A percentile compares a stretch with the other conserved stretches of the same genome.
Evolutionary conservation across 768 basidiomycete species (phyloP).

Genomic region (Trametes coccinea): DNA sequence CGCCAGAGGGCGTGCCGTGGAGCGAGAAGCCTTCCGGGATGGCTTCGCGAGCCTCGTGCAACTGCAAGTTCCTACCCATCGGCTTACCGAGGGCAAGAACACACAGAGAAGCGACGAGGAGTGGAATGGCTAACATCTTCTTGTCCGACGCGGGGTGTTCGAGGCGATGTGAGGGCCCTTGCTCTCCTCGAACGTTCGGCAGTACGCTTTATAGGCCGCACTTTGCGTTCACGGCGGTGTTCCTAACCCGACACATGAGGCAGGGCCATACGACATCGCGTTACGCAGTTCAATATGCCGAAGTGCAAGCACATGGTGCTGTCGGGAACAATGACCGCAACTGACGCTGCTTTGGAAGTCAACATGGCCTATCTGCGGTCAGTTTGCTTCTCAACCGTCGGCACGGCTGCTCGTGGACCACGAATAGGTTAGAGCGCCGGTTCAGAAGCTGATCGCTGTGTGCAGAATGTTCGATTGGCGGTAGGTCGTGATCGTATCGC

Average conservation of each 20-base stretch:
- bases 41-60: conserved; percentile 31
- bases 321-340: neutral
- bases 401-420: neutral
- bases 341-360: neutral
- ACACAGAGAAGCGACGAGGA: conserved; percentile 15
- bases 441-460: no score
- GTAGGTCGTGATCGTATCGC: neutral
- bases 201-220: neutral
- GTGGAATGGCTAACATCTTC: conserved; percentile 12
- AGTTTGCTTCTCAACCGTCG: conserved; percentile 5
- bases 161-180: neutral
- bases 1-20: conserved; percentile 27
- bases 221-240: neutral
- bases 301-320: conserved; percentile 10
- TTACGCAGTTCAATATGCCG: neutral
- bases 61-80: conserved; percentile 16
- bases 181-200: neutral
- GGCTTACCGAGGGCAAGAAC: conserved; percentile 23
- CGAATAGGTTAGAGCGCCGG: no score
- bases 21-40: conserved; percentile 30
- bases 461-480: no score
- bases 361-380: conserved; percentile 1
- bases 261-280: neutral
- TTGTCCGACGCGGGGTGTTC: neutral
- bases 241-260: conserved; percentile 1